phyloP scores from a whole-genome alignment of 2,329 filamentous ascomycete genomes.

The Sarocladium strictum region DNA sequence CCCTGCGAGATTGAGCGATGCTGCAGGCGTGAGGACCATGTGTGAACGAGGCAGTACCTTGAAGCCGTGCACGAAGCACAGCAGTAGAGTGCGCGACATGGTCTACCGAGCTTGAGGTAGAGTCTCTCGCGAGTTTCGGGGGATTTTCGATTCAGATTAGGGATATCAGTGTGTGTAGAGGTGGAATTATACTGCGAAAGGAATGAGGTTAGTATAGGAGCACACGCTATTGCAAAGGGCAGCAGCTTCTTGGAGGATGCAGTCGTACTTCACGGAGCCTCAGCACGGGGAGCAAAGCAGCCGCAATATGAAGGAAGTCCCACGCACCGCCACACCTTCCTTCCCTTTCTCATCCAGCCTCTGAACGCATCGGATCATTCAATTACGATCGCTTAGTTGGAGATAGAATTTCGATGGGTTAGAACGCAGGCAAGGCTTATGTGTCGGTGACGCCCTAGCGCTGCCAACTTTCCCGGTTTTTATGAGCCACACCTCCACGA shows the following conservation, averaged over 20 bases:
- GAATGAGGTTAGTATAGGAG: neutral
- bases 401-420: neutral
- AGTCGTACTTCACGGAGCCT: no score
- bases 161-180: neutral
- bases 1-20: constrained; percentile 37
- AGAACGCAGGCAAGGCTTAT: neutral
- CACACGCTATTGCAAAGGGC: no score
- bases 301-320: neutral
- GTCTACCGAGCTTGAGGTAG: neutral
- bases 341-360: no score
- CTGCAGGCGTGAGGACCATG: neutral
- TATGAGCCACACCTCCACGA: constrained; percentile 1
- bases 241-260: no score
- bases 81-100: constrained; percentile 53
- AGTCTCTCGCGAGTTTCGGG: neutral
- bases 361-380: neutral
- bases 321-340: constrained; percentile 1
- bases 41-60: constrained; percentile 39
- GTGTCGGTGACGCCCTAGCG: constrained; percentile 2
- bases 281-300: neutral
- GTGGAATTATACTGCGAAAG: neutral
- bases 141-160: neutral
- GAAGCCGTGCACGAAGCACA: constrained; percentile 74
- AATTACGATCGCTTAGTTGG: neutral
- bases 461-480: constrained; percentile 5